These are phyloP conservation scores for Halenospora varia DNA, from an alignment of 495 filamentous ascomycete genomes.

Conservation along the genomic window DNA sequence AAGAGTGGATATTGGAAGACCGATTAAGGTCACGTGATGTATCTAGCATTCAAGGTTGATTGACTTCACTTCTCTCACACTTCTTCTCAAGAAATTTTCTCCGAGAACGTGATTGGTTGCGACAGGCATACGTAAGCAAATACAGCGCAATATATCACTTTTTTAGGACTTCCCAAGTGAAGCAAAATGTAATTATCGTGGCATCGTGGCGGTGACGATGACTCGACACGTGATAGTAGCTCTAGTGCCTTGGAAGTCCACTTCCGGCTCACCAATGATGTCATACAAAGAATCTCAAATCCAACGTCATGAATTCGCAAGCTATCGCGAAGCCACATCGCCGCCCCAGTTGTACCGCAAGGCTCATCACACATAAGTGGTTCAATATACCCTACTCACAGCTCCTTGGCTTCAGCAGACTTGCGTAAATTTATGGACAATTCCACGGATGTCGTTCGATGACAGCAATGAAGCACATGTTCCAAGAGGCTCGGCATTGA, in stretches of 20 bases:
- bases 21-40: too few species aligned
- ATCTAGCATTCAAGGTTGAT: too few species aligned
- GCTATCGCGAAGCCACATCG: background rate
- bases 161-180: too few species aligned
- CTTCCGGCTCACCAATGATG: background rate
- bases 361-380: background rate
- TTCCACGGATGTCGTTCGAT: background rate
- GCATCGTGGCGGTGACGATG: too few species aligned
- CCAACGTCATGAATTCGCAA: background rate
- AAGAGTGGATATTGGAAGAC: too few species aligned
- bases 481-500: background rate
- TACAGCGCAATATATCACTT: too few species aligned
- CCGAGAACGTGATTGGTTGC: too few species aligned
- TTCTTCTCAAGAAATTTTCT: too few species aligned
- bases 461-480: background rate
- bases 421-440: background rate
- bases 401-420: background rate
- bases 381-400: background rate
- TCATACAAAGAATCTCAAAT: background rate
- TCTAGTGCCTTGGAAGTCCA: background rate
- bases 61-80: too few species aligned
- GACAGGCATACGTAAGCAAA: too few species aligned
- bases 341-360: background rate
- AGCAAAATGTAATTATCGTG: too few species aligned
- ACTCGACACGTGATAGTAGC: background rate